A percentile compares a stretch with the other conserved stretches of the same genome.
phyloP scores from a whole-genome alignment of 163 green algal genomes.

The Scenedesmus sp. region DNA sequence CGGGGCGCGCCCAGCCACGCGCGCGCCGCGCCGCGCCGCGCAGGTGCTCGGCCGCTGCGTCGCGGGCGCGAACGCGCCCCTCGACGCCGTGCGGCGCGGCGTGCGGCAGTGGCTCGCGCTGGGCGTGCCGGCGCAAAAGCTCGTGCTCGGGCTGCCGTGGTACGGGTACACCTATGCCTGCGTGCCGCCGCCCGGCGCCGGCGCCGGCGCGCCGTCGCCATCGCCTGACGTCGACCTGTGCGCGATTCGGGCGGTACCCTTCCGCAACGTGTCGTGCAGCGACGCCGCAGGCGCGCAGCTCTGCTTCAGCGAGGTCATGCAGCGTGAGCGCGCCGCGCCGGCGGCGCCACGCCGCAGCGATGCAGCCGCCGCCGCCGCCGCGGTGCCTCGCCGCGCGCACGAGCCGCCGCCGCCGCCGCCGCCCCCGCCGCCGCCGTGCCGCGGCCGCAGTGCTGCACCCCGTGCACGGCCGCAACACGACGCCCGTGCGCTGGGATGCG shows the following conservation, averaged over 20 bases:
- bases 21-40: not conserved
- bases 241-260: conserved; percentile 49
- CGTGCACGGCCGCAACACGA: conserved; percentile 1
- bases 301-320: conserved; percentile 56
- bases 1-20: not conserved
- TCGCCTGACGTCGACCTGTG: conserved; percentile 50
- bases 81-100: conserved; percentile 50
- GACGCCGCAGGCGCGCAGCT: conserved; percentile 66
- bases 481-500: conserved; percentile 9
- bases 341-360: too few species aligned
- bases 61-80: conserved; percentile 66
- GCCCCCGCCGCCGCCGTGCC: too few species aligned
- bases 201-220: not conserved
- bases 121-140: conserved; percentile 57
- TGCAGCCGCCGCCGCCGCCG: too few species aligned
- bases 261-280: conserved; percentile 60
- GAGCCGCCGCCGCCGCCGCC: too few species aligned
- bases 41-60: conserved; percentile 70
- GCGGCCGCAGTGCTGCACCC: conserved; percentile 28
- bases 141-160: conserved; percentile 76
- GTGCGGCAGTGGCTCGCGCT: conserved; percentile 67
- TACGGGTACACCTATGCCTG: too few species aligned
- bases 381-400: too few species aligned
- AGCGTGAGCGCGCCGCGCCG: conserved; percentile 36
- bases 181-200: too few species aligned